Base-by-base conservation (phyloP, 75 land plant species). In the Azolla pinnata region DNA sequence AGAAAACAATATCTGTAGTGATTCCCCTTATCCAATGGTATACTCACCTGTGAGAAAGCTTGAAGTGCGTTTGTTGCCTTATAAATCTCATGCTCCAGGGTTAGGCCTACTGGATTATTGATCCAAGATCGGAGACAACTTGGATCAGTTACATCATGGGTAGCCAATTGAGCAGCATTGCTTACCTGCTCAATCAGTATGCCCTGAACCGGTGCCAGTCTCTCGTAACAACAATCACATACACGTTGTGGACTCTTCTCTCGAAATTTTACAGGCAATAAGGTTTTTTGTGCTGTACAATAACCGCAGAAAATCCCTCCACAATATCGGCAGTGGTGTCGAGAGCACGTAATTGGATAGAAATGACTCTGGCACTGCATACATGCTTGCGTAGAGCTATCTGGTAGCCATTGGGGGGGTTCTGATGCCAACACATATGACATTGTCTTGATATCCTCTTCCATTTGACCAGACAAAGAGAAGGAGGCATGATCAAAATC, bases 321-420 rank as follows among this genome's bases (percentile, higher is more conserved):
- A 79, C 97, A 95, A 51, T 84, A 95, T n/a, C 97, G 77, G 63
- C 99, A 95, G 57, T 95, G 97, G 59, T 95, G 99, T 35, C 99
- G 69, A 1, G 88, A 75, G 72, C 91, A 82, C 66, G 84, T 81
- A 30, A 95, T 76, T 8, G 99, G 99, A 62, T 95, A 88, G 62
- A 95, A 90, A 5, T 70, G 70, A 25, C 80, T 72, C 42, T 59
- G 67, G 73, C 99, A 95, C 3, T 86, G 71, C 99, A 95, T 95
- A 70, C 99, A 95, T 20, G 85, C 64, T 61, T 74, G 73, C 30
- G 97, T 77, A 52, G 82, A 52, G 67, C 99, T 95, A 54, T 90
- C 97, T 44, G 99, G 72, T 60, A 95, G 58, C 99, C 97, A 90
- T 67, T 66, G 76, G 28, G 88, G 80, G 19, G 99, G 99, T 42